Conservation (phyloP, 768 basidiomycete genomes). For the Pleurotus cornucopiae region DNA sequence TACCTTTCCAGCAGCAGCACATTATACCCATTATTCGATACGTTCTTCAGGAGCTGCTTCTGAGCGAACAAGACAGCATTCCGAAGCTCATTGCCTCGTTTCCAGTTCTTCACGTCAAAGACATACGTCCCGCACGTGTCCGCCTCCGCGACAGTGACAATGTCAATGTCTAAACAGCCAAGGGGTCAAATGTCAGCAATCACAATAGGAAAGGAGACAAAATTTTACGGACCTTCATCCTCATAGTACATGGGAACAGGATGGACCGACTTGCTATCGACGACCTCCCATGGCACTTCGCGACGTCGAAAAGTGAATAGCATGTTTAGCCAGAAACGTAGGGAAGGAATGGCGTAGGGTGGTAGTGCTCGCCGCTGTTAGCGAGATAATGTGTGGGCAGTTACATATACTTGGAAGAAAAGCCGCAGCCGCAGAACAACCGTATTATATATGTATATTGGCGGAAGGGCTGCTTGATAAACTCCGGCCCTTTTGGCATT, state of each 20-base stretch:
- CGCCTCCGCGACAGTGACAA: constrained; percentile 46
- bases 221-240: constrained; percentile 44
- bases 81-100: constrained; percentile 41
- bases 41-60: constrained; percentile 56
- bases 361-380: no score
- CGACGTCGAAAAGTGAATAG: constrained; percentile 49
- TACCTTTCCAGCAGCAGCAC: constrained; percentile 66
- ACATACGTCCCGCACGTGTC: constrained; percentile 60
- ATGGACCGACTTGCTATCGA: constrained; percentile 58
- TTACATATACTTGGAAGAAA: constrained; percentile 6
- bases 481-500: constrained; percentile 4
- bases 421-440: constrained; percentile 4
- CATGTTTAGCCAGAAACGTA: constrained; percentile 15
- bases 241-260: constrained; percentile 64
- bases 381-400: neutral
- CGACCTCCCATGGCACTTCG: constrained; percentile 75
- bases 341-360: constrained; percentile 1
- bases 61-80: constrained; percentile 60
- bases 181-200: constrained; percentile 7
- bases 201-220: neutral
- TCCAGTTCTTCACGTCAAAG: constrained; percentile 49
- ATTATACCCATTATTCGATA: constrained; percentile 55
- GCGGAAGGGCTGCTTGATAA: neutral
- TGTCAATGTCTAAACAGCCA: constrained; percentile 46
- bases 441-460: constrained; percentile 3